Evolutionary conservation across 306 rosid species (phyloP).

Genomic region (Casuarina cunninghamiana): DNA sequence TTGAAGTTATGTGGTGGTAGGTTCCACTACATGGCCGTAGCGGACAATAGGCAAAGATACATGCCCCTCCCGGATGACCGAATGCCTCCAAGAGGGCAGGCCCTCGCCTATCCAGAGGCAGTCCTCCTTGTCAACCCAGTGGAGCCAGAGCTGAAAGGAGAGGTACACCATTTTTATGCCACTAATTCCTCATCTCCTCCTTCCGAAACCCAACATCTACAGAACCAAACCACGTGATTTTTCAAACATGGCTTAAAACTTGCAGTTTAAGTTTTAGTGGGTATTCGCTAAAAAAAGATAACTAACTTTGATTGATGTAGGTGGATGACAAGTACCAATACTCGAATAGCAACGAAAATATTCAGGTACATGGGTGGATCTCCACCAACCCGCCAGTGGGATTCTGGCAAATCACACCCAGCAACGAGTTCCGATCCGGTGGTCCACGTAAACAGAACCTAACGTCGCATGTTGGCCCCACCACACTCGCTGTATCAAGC

Average conservation of each 20-base stretch:
- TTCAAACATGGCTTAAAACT: too few species aligned
- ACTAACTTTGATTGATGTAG: conserved; percentile 21
- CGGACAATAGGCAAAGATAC: conserved; percentile 62
- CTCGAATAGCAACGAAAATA: conserved; percentile 79
- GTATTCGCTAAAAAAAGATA: too few species aligned
- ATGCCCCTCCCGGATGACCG: conserved; percentile 84
- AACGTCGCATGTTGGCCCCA: conserved; percentile 88
- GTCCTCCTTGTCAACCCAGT: conserved; percentile 65
- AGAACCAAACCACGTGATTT: too few species aligned
- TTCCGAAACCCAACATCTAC: too few species aligned
- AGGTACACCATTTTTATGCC: conserved; percentile 29
- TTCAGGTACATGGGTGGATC: conserved; percentile 87
- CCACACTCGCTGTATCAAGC: conserved; percentile 53
- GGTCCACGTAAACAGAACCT: conserved; percentile 86
- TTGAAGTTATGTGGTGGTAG: conserved; percentile 20
- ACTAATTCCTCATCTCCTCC: too few species aligned
- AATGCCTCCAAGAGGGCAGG: conserved; percentile 43
- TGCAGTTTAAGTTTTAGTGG: too few species aligned
- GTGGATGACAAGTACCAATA: conserved; percentile 97
- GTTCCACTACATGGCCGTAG: conserved; percentile 69
- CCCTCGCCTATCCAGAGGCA: conserved; percentile 66
- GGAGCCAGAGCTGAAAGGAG: conserved; percentile 68
- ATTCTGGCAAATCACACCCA: conserved; percentile 75
- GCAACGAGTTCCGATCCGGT: conserved; percentile 76
- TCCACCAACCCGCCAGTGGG: conserved; percentile 54